Base-by-base conservation (phyloP, 371 early-diverging fungal genomes). In the Entomophthora muscae region DNA sequence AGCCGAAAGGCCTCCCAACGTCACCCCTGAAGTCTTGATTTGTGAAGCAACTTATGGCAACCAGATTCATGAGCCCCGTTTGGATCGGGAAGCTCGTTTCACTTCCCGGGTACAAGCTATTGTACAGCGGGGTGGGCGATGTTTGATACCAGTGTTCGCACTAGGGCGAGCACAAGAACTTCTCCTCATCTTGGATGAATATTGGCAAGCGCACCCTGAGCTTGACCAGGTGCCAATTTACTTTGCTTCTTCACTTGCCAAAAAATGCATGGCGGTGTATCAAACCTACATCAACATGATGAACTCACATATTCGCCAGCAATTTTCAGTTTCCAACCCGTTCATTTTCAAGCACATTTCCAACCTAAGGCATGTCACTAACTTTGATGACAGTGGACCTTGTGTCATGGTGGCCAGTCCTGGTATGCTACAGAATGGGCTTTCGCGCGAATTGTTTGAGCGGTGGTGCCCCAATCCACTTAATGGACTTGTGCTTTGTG, bases 331-430 rank as follows among this genome's bases (percentile, higher is more conserved):
- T 12, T 87, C 87, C 32, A 98, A 99, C 73, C 99, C 99, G 2
- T 99, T 99, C 76, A 84, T 90, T 24, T 99, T 99, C 73, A 93
- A 93, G 67, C 91, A 98, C 74, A 95, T 99, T 70, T 84, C 90
- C 53, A 93, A 95, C 69, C 77, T 98, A 57, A 88, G 88, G 66
- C 88, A 90, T 66, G 85, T 95, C 66, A 84, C 86, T n/a, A 84
- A 86, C 55, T 96, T 98, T 74, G 98, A 98, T 61, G 99, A 99
- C 67, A 80, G 83, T 0, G 98, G 98, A 0, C 98, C 99, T 0
- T 99, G 99, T 79, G 99, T 99, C 10, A 95, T 99, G 86, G 89
- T 99, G 90, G 99, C 99, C 27, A 88, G 89, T 77, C 99, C 99
- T 0, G 99, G 98, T 57, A 99, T 99, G 99, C 76, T 99, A 56